Evolutionary conservation across 2,329 filamentous ascomycete species (phyloP), one percentile per base, ranked within the genome.

Genomic region (Penicillium sp.): DNA sequence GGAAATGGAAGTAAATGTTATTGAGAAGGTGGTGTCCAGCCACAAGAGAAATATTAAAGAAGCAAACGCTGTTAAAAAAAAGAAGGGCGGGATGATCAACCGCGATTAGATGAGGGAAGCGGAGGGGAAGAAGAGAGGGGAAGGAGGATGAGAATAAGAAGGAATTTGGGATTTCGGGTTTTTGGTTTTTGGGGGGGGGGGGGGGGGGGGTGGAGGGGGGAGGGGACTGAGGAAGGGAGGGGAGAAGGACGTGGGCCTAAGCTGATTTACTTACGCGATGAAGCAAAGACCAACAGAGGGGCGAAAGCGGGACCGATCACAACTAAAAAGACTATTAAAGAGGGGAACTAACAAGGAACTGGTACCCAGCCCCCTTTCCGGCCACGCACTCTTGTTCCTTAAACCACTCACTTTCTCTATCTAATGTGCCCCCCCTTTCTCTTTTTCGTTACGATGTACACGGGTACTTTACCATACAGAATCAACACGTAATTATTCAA

Each of bases 11-110:
- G 60, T 58, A 59, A 55, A 56, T 52, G 55, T 38, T 54, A 33
- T 59, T 55, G 63, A 58, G 57, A 65, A 64, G 61, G 63, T 61
- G 59, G 59, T 65, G 68, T 74, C 73, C 73, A 75, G 73, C 73
- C 73, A 72, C 73, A 69, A 50, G 53, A 57, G 52, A 44, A 50
- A 46, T 31, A 49, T 31, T 41, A 54, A 57, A 53, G 58, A 59
- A 59, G 48, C 40, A 50, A 62, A 60, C 56, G 61, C 60, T 58
- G 45, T 41, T 17, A 25, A 25, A 45, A 28, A 61, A 63, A 63
- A 62, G 56, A 62, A 61, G 59, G 60, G 57, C 56, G 61, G 59
- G 59, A 58, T 57, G 61, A 61, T 58, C 61, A 61, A 63, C 58
- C 60, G 61, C 61, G 53, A 52, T 53, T 49, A 55, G 58, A 45